phyloP scores from a whole-genome alignment of 768 basidiomycete genomes.

The Hortiboletus flavorubellus region DNA sequence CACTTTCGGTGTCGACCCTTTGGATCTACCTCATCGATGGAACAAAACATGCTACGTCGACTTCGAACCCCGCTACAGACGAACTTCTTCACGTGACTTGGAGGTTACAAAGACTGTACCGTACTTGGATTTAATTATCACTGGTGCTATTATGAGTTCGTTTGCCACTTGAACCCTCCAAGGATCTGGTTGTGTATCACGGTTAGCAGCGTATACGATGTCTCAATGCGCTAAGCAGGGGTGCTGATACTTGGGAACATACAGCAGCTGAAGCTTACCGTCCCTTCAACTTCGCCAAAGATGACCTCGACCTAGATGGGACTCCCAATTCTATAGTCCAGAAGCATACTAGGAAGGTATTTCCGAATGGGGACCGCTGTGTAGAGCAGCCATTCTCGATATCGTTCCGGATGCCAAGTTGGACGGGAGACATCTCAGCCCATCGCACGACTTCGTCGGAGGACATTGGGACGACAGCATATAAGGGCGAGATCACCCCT shows the following conservation, averaged over 20 bases:
- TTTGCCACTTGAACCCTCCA: slow-evolving; percentile 26
- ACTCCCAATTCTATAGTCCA: slow-evolving; percentile 46
- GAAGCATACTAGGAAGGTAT: slow-evolving; percentile 60
- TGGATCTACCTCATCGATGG: neutral
- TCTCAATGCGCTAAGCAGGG: slow-evolving; percentile 51
- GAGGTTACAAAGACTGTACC: neutral
- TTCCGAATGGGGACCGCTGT: slow-evolving; percentile 40
- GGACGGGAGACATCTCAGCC: slow-evolving; percentile 49
- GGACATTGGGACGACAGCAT: neutral
- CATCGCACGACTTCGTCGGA: slow-evolving; percentile 15
- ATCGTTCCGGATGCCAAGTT: slow-evolving; percentile 39
- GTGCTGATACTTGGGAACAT: neutral
- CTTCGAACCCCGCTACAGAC: neutral
- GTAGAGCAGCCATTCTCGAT: slow-evolving; percentile 35
- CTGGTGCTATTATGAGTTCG: neutral
- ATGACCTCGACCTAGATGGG: slow-evolving; percentile 70
- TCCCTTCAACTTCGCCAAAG: slow-evolving; percentile 47
- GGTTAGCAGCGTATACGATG: slow-evolving; percentile 21
- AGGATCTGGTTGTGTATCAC: slow-evolving; percentile 52
- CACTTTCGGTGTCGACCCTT: neutral
- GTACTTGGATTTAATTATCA: neutral
- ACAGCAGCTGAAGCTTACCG: neutral
- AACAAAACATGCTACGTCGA: neutral
- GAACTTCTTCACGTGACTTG: slow-evolving; percentile 3
- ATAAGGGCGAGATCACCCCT: neutral